These are phyloP conservation scores for Tephrocybe rancida DNA, from an alignment of 768 basidiomycete genomes.

Conservation along the genomic window DNA sequence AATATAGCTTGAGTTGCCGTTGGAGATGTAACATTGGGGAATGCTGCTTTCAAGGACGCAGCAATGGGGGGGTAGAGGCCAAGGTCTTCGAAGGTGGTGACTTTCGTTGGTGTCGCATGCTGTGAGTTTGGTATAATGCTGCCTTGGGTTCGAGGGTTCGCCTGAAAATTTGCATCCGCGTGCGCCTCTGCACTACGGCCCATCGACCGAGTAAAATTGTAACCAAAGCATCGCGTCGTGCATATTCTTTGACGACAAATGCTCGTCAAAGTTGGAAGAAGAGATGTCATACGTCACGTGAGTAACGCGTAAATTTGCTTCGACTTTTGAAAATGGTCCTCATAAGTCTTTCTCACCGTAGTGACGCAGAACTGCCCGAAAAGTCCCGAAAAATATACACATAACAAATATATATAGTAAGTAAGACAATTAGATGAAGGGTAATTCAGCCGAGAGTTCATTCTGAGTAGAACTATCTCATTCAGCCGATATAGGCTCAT, in stretches of 20 bases:
- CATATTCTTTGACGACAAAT: slow-evolving; percentile 13
- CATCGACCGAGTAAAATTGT: slow-evolving; percentile 21
- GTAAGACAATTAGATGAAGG: neutral
- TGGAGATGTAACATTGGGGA: slow-evolving; percentile 60
- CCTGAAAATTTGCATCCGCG: slow-evolving; percentile 11
- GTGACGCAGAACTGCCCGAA: too few species aligned
- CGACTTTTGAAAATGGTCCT: too few species aligned
- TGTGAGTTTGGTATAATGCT: neutral
- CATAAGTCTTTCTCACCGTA: neutral
- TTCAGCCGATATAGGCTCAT: slow-evolving; percentile 29
- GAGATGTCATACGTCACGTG: slow-evolving; percentile 26
- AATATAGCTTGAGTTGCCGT: slow-evolving; percentile 62
- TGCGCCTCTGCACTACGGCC: slow-evolving; percentile 24
- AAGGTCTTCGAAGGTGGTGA: slow-evolving; percentile 47
- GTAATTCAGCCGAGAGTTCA: slow-evolving; percentile 2
- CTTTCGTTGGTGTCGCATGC: neutral
- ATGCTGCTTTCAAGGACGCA: slow-evolving; percentile 54
- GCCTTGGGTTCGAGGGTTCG: neutral
- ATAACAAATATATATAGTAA: too few species aligned
- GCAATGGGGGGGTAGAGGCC: slow-evolving; percentile 55
- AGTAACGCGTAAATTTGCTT: neutral
- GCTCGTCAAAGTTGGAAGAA: slow-evolving; percentile 17
- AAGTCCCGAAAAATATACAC: neutral
- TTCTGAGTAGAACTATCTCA: neutral
- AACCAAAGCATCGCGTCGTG: slow-evolving; percentile 7